Evolutionary conservation across 768 basidiomycete species (phyloP).

Genomic region (Gloeostereum incarnatum): DNA sequence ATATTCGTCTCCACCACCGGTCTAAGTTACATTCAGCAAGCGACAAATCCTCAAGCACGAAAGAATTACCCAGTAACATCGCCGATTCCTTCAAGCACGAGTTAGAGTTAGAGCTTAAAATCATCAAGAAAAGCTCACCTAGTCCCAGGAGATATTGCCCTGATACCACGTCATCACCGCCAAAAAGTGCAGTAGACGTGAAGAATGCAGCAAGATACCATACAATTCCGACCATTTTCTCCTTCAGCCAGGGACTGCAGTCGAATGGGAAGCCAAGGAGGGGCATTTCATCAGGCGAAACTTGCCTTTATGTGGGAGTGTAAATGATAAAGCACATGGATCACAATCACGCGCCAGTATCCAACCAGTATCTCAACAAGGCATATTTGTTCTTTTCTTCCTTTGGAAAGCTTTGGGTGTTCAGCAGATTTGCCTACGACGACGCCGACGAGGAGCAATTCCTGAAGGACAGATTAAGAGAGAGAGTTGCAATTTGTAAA

Average conservation of each 20-base stretch:
- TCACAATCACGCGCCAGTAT: neutral
- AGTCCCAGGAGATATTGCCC: conserved; percentile 50
- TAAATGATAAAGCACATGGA: too few relatives aligned
- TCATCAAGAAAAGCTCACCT: conserved; percentile 26
- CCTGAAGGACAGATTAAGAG: neutral
- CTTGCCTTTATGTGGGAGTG: neutral
- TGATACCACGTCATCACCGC: conserved; percentile 16
- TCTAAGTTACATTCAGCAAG: conserved; percentile 19
- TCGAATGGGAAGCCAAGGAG: conserved; percentile 26
- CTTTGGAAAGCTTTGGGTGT: neutral
- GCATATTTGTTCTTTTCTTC: neutral
- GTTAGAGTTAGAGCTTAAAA: neutral
- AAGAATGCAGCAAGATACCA: conserved; percentile 37
- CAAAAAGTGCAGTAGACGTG: conserved; percentile 21
- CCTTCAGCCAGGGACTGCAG: conserved; percentile 22
- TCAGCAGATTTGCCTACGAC: neutral
- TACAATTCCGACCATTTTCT: conserved; percentile 26
- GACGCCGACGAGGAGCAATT: conserved; percentile 1
- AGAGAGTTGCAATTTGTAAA: too few relatives aligned
- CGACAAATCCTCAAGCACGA: conserved; percentile 3
- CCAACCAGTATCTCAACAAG: neutral
- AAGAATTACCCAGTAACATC: conserved; percentile 61
- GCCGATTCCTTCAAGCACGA: conserved; percentile 39
- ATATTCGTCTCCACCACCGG: conserved; percentile 79
- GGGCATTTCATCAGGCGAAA: conserved; percentile 17